Conservation (phyloP, 805 yeast species). For the Komagataella kurtzmanii region DNA sequence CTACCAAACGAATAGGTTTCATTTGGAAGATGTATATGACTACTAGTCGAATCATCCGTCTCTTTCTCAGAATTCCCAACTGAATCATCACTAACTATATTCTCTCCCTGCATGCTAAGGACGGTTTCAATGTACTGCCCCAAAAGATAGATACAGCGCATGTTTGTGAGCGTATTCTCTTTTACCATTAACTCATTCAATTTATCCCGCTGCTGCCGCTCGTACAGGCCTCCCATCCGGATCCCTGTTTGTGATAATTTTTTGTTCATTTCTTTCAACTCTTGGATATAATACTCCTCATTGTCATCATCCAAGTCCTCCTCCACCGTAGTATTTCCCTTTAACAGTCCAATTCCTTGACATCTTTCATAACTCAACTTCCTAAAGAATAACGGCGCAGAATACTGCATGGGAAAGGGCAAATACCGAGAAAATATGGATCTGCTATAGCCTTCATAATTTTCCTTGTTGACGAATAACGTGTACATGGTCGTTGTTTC, state of each 20-base stretch:
- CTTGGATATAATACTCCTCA: conserved; percentile 13
- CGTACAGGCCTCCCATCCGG: conserved; percentile 12
- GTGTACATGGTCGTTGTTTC: conserved; percentile 40
- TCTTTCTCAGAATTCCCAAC: not conserved
- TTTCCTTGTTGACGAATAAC: conserved; percentile 37
- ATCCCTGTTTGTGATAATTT: conserved; percentile 13
- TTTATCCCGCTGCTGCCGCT: conserved; percentile 10
- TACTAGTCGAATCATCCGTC: not conserved
- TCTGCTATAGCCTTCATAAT: conserved; percentile 50
- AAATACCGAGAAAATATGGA: conserved; percentile 35
- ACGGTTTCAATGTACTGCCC: not conserved
- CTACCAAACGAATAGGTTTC: conserved; percentile 8
- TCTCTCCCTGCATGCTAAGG: not conserved
- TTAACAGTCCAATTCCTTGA: conserved; percentile 17
- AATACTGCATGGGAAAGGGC: conserved; percentile 68
- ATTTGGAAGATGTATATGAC: not conserved
- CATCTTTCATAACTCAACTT: conserved; percentile 17
- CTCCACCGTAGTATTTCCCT: conserved; percentile 15
- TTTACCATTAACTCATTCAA: conserved; percentile 11
- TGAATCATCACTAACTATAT: not conserved
- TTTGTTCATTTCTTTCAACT: conserved; percentile 13
- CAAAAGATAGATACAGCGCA: conserved; percentile 12
- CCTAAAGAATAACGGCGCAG: conserved; percentile 39
- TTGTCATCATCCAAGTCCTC: conserved; percentile 3
- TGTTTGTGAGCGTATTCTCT: conserved; percentile 15